Base-by-base conservation (phyloP, 2,329 filamentous ascomycete species). In the Emmonsia crescens region DNA sequence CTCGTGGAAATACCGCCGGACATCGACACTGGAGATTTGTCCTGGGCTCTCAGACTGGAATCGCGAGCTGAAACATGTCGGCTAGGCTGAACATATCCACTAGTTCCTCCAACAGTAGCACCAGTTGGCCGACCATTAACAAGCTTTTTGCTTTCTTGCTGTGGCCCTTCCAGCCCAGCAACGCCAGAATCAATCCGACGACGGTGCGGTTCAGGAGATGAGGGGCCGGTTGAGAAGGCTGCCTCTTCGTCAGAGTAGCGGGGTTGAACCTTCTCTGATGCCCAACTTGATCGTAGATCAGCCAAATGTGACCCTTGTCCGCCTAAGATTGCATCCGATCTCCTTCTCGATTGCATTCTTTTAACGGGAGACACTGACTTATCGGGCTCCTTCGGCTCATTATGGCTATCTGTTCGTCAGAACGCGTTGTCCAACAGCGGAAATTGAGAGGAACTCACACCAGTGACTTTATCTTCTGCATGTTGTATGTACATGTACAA, bases 101-200 rank as follows among this genome's bases (percentile, higher is more conserved):
- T 16, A n/a, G 12, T 19, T 42, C 12, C 14, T 49, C 12, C 5
- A 16, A 4, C 46, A 29, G 54, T 27, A 9, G 21, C 21, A 27
- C 12, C 36, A 19, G 24, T 42, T 40, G 21, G 36, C 5, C 80
- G 24, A 0, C 46, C 82, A 0, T 74, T 84, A 0, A 83, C 36
- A 14, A 16, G 3, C 21, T 6, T 40, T 19, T 27, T 57, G 21
- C 16, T 57, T 8, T 42, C 21, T 19, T 27, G 33, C 24, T 57
- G 54, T 27, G 54, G 36, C 36, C 5, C 24, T 57, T 57, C 54
- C 33, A 57, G 10, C 24, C 33, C 54, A 27, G 31, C 54, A 19
- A 57, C 54, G 27, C 54, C 54, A n/a, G 54, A 57, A 57, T 57
- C 54, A 57, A 8, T n/a, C 21, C 54, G 54, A 27, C 38, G 33